A percentile compares a stretch with the other conserved stretches of the same genome.
Evolutionary conservation across 306 rosid species (phyloP).

Genomic region (Corylus avellana): DNA sequence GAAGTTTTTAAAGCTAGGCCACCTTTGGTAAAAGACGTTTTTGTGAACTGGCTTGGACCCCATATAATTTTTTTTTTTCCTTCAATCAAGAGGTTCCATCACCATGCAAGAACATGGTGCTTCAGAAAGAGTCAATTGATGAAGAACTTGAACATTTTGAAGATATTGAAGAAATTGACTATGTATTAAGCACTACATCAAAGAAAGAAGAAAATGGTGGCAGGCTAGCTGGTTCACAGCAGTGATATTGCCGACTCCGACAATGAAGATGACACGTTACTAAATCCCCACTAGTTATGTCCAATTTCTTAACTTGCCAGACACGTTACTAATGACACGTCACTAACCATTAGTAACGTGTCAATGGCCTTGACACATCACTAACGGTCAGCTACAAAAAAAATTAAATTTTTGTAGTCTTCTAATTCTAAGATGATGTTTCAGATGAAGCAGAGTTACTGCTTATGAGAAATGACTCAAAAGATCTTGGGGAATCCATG

Average conservation of each 20-base stretch:
- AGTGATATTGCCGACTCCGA: constrained; percentile 41
- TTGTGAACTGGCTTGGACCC: neutral
- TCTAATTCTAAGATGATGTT: constrained; percentile 58
- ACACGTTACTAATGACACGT: too few relatives aligned
- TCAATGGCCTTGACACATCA: too few relatives aligned
- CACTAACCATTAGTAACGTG: too few relatives aligned
- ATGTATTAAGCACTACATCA: constrained; percentile 40
- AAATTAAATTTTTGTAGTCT: neutral
- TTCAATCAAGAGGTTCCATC: constrained; percentile 11
- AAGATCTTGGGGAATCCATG: constrained; percentile 27
- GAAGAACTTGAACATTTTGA: constrained; percentile 93
- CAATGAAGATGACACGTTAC: constrained; percentile 37
- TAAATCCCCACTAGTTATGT: constrained; percentile 26
- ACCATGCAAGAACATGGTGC: constrained; percentile 65
- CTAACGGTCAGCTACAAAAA: too few relatives aligned
- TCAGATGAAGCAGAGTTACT: constrained; percentile 66
- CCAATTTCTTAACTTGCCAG: too few relatives aligned
- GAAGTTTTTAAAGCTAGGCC: constrained; percentile 95
- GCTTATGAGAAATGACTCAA: constrained; percentile 42
- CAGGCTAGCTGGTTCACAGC: constrained; percentile 18
- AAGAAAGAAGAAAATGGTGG: constrained; percentile 33
- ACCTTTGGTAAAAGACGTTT: constrained; percentile 59
- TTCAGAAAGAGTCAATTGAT: constrained; percentile 74
- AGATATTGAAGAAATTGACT: constrained; percentile 74
- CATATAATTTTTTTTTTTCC: neutral